A percentile compares a stretch with the other conserved stretches of the same genome.
Evolutionary conservation across 1,284 basidiomycete species (phyloP).

Genomic region (Papiliotrema laurentii): DNA sequence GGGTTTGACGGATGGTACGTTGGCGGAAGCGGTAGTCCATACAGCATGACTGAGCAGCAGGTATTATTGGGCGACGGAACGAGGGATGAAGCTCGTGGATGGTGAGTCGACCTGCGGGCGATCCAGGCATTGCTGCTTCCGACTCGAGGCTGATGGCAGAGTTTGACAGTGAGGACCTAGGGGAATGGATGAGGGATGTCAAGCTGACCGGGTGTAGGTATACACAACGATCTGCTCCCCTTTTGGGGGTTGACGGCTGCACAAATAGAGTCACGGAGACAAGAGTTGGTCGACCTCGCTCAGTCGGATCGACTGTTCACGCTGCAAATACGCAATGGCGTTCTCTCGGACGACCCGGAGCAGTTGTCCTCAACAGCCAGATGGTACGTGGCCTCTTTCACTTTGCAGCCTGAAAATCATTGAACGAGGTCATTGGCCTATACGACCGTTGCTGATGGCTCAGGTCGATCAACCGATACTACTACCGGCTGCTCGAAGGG

Average conservation of each 20-base stretch:
- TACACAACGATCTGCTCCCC: slow-evolving; percentile 1
- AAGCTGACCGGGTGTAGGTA: neutral
- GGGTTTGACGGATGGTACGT: slow-evolving; percentile 47
- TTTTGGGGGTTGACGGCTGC: slow-evolving; percentile 6
- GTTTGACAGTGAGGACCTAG: slow-evolving; percentile 3
- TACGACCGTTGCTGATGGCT: neutral
- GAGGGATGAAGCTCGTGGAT: slow-evolving; percentile 47
- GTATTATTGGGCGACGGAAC: slow-evolving; percentile 40
- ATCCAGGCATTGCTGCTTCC: neutral
- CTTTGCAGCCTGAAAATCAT: neutral
- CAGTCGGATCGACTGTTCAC: neutral
- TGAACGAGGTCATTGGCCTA: neutral
- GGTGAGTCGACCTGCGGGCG: slow-evolving; percentile 31
- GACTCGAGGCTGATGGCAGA: neutral
- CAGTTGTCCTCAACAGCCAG: neutral
- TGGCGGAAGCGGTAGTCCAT: neutral
- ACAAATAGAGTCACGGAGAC: slow-evolving; percentile 3
- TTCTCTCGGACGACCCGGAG: neutral
- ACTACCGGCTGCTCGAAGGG: neutral
- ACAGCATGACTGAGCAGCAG: neutral
- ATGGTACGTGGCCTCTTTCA: slow-evolving; percentile 2
- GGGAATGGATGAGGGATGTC: neutral
- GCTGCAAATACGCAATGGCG: neutral
- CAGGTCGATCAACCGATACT: slow-evolving; percentile 1
- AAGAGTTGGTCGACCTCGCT: neutral